phyloP scores from a whole-genome alignment of 805 yeast species.

The Cyberlindnera saturnus region DNA sequence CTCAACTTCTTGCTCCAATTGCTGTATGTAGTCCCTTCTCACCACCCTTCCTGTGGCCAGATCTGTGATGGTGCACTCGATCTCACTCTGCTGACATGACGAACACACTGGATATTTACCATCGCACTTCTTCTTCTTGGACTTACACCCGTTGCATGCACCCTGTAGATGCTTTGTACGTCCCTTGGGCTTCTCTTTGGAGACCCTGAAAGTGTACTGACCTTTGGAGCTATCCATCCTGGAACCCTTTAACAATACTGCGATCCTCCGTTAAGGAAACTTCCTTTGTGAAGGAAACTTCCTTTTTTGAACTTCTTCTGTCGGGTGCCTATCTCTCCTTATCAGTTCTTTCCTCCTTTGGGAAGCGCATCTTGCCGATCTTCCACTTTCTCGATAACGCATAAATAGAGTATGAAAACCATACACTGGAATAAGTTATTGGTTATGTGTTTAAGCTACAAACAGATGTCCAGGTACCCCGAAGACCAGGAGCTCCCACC shows the following conservation, averaged over 20 bases:
- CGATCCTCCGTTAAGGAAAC: too few species aligned
- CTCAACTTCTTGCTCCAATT: conserved; percentile 31
- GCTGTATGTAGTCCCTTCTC: conserved; percentile 40
- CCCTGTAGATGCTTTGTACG: conserved; percentile 30
- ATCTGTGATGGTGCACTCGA: conserved; percentile 41
- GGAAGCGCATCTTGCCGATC: neutral
- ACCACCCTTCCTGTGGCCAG: conserved; percentile 42
- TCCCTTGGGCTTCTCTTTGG: conserved; percentile 1
- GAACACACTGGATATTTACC: conserved; percentile 44
- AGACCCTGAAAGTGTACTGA: conserved; percentile 7
- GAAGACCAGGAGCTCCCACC: conserved; percentile 17
- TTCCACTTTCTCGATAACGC: too few species aligned
- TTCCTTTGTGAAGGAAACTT: neutral
- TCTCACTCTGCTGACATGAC: conserved; percentile 34
- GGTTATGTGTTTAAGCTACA: too few species aligned
- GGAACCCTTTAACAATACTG: too few species aligned
- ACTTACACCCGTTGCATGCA: conserved; percentile 47
- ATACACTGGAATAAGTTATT: too few species aligned
- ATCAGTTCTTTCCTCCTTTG: neutral
- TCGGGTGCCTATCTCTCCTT: neutral
- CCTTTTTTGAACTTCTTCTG: neutral
- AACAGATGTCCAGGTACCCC: too few species aligned
- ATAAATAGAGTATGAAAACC: too few species aligned
- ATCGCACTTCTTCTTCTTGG: conserved; percentile 45
- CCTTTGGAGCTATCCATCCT: neutral